Base-by-base conservation (phyloP, 1,284 basidiomycete species). In the Tilletia horrida region DNA sequence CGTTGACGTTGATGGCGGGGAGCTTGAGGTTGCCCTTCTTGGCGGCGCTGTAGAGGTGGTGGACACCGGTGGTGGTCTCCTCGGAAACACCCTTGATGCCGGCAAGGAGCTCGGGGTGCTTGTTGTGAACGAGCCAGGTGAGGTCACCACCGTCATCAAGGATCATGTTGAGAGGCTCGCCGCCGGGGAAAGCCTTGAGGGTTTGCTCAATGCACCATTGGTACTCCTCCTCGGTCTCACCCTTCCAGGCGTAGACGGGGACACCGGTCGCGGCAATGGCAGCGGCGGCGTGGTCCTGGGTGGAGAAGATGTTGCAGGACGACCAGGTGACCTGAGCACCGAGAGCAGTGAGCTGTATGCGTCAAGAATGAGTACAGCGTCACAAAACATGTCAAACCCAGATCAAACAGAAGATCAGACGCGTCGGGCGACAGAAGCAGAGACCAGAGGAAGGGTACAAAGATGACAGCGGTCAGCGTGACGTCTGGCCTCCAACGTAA, bases 301-400 rank as follows among this genome's bases (percentile, higher is more conserved):
- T 99, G 67, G 96, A 98, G 86, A 96, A 99, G 84, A 99, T 99
- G 87, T 99, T 98, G 86, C 94, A 97, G 78, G 95, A 98, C 59
- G 96, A 98, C 96, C 95, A 99, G 77, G 95, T 88, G 73, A 99
- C 95, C 84, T 97, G 90, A 74, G 96, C 95, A 83, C 95, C 95
- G 80, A 98, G 89, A 75, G 89, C 90, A 75, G 88, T 90, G 77
- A 99, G 87, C 50, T 52, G 21, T 40, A 52, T n/a, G n/a, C n/a
- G n/a, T 52, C 21, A 9, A 27, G 27, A 27, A 1, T 7, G 50
- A 27, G 50, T 11, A 40, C n/a, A n/a, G n/a, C n/a, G n/a, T n/a
- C n/a, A n/a, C n/a, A n/a, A 48, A 18, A 48, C 8, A 23, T 7
- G 47, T 48, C 47, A 48, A 18, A 2, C 8, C 7, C 18, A 95